A percentile compares a stretch with the other conserved stretches of the same genome.
These are phyloP conservation scores for Neobulgaria alba DNA, from an alignment of 2,329 filamentous ascomycete genomes.

Conservation along the genomic window DNA sequence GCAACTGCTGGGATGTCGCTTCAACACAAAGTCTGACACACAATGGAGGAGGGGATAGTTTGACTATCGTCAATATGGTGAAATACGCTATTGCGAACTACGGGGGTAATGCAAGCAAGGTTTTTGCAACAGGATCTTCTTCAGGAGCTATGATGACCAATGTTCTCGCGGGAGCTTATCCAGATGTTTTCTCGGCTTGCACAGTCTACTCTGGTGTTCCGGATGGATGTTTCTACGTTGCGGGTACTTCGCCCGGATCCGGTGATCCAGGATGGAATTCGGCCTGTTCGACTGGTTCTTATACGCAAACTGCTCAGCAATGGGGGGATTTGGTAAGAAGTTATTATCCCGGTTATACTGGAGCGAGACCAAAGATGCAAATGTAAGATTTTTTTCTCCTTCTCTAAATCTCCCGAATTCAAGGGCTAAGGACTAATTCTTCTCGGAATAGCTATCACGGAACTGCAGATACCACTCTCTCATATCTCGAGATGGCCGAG, in stretches of 20 bases:
- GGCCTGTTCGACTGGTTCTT: slow-evolving; percentile 34
- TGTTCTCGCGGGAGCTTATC: slow-evolving; percentile 39
- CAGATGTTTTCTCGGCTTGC: slow-evolving; percentile 38
- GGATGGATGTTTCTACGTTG: slow-evolving; percentile 34
- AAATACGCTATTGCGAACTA: slow-evolving; percentile 44
- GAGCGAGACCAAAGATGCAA: slow-evolving; percentile 33
- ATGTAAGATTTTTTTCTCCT: slow-evolving; percentile 11
- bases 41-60: slow-evolving; percentile 47
- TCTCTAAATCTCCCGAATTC: slow-evolving; percentile 11
- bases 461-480: slow-evolving; percentile 32
- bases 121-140: slow-evolving; percentile 44
- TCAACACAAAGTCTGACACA: slow-evolving; percentile 40
- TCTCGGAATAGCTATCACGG: slow-evolving; percentile 32
- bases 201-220: slow-evolving; percentile 37
- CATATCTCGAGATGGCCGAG: slow-evolving; percentile 34
- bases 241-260: slow-evolving; percentile 35
- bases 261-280: slow-evolving; percentile 43
- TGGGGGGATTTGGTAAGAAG: slow-evolving; percentile 40
- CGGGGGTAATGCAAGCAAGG: slow-evolving; percentile 39
- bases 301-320: slow-evolving; percentile 31
- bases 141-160: slow-evolving; percentile 40
- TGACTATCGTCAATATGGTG: slow-evolving; percentile 51
- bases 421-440: neutral
- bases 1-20: slow-evolving; percentile 51
- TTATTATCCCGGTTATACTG: slow-evolving; percentile 32